These are phyloP conservation scores for Candida chauliodis DNA, from an alignment of 805 yeast species.

Conservation along the genomic window DNA sequence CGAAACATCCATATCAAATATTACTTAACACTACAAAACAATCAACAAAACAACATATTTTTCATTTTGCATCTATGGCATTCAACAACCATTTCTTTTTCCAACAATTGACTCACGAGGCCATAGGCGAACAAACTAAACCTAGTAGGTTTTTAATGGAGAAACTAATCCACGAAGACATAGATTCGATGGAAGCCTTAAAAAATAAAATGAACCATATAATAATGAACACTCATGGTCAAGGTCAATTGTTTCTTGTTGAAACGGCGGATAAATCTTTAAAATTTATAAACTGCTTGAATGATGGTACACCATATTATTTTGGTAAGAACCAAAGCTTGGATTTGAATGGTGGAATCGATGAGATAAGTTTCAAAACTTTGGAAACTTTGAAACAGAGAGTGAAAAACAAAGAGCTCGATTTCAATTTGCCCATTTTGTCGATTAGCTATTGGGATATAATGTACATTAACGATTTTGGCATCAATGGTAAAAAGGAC, in stretches of 20 bases:
- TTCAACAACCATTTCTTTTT: conserved; percentile 90
- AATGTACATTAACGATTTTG: conserved; percentile 83
- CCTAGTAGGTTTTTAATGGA: conserved; percentile 39
- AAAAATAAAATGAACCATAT: conserved; percentile 45
- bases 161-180: conserved; percentile 31
- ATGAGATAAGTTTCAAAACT: conserved; percentile 49
- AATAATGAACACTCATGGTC: conserved; percentile 55
- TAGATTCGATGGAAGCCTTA: conserved; percentile 45
- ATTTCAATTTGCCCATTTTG: conserved; percentile 69
- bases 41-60: conserved; percentile 63
- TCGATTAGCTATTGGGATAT: conserved; percentile 85
- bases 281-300: conserved; percentile 53
- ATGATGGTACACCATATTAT: conserved; percentile 76
- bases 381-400: conserved; percentile 41
- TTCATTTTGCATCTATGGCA: conserved; percentile 86
- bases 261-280: conserved; percentile 62
- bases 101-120: conserved; percentile 48
- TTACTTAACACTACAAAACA: conserved; percentile 63
- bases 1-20: conserved; percentile 70
- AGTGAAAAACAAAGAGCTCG: conserved; percentile 42
- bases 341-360: conserved; percentile 74
- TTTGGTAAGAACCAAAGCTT: conserved; percentile 65
- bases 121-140: conserved; percentile 28
- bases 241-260: conserved; percentile 74
- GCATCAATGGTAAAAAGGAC: conserved; percentile 65